Evolutionary conservation across 495 filamentous ascomycete species (phyloP), one percentile per base, ranked within the genome.

Genomic region (Tuber microsphaerosporum): DNA sequence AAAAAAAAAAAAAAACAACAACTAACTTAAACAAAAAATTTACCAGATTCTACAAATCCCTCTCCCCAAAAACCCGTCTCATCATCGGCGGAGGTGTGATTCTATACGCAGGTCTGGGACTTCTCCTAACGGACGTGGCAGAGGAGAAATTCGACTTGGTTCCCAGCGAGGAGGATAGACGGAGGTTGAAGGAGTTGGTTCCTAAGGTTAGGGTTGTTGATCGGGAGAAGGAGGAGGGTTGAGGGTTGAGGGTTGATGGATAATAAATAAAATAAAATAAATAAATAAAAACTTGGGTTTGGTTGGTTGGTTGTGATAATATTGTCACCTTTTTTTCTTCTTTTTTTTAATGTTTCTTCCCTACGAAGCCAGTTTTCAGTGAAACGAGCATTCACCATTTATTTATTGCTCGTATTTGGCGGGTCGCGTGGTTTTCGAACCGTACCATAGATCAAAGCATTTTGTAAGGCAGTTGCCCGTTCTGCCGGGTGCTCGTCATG

Each of bases 11-110:
- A n/a, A n/a, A n/a, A 34, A 72, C 41, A 43, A 41, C 0, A 51
- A 56, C 26, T 37, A 37, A 37, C 1, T 1, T 37, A 37, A 37
- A 37, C 2, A 37, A 37, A 37, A 37, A 37, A 37, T n/a, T n/a
- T n/a, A 16, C 26, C 9, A 81, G 80, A 78, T 88, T 86, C 79
- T 93, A 92, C 84, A 86, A 85, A 77, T 84, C 82, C 75, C 88
- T 92, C 71, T 77, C 86, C 44, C 88, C 89, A 6, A 87, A 88
- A 79, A 90, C 90, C 9, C 88, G 90, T 69, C 84, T 90, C 72
- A 80, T 90, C 42, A 85, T 92, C 82, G 91, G 92, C 72, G 74
- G 88, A 73, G 90, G 89, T 77, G 83, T 91, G 51, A 89, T 93
- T 82, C 88, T 86, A 43, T 93, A 90, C 85, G 89, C 89, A 0